Base-by-base conservation (phyloP, 2,329 filamentous ascomycete genomes). In the Pseudocercospora cruenta region DNA sequence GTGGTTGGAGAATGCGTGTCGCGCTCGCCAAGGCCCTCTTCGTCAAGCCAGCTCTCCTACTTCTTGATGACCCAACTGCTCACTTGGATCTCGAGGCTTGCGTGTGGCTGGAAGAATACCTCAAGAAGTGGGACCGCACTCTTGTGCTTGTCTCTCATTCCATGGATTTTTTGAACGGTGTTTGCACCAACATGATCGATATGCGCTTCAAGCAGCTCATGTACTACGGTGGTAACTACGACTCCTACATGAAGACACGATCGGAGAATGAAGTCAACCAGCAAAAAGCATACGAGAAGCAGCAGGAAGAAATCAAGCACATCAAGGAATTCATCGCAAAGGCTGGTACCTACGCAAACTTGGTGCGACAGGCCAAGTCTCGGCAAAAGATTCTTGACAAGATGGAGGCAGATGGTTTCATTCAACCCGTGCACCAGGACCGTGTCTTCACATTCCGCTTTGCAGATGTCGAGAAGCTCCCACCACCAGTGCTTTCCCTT, bases 291-390 rank as follows among this genome's bases (percentile, higher is more conserved):
- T 99, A 99, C 85, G 86, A 91, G 81, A 99, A 99, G 87, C 95
- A 99, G 81, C 95, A 99, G 80, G 95, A 99, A 69, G 95, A 99
- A 85, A 99, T 99, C 80, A 87, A 89, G 74, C 96, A 99, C 86
- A 99, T 99, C 87, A 98, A 99, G 87, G 97, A 98, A 84, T 99
- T 99, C 87, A 99, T 99, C 80, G 95, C 96, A 78, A 97, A 94
- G 69, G 95, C 95, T 65, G 95, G 96, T 94, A 99, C 95, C 68
- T 99, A 99, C 78, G 95, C 96, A 88, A 99, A 99, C 86, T 87
- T 99, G 85, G 95, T 99, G 79, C 88, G 92, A 81, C 95, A 99
- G 84, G 96, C 96, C 82, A 99, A 99, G 87, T 98, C 95, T 51
- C 90, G 95, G 71, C 95, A 99, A 83, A 99, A 99, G 92, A 98